Conservation (phyloP, 495 filamentous ascomycete genomes). For the Xylaria telfairii region DNA sequence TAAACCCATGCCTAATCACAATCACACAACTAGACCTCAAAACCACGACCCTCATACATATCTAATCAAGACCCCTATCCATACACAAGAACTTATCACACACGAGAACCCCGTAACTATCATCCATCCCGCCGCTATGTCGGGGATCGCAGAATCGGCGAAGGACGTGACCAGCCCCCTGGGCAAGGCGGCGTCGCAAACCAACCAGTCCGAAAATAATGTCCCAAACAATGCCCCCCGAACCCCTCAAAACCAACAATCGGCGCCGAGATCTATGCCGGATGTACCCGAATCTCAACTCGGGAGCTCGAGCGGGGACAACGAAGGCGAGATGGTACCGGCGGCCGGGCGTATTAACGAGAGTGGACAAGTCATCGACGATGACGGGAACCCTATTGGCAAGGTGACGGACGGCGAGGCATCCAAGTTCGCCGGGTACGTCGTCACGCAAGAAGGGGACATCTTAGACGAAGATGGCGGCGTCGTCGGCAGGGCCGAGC, state of each 20-base stretch:
- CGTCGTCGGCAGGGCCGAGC: constrained; percentile 63
- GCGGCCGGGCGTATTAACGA: constrained; percentile 43
- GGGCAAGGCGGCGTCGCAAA: constrained; percentile 27
- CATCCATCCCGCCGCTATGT: constrained; percentile 40
- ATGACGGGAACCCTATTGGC: constrained; percentile 61
- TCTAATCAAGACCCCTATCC: constrained; percentile 28
- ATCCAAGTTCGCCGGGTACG: constrained; percentile 60
- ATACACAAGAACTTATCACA: constrained; percentile 26
- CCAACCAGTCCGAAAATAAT: neutral
- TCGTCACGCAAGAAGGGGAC: constrained; percentile 66
- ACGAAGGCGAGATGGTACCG: constrained; percentile 40
- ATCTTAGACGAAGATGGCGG: constrained; percentile 68
- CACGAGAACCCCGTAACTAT: constrained; percentile 32
- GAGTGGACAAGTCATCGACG: constrained; percentile 51
- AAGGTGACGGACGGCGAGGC: constrained; percentile 66
- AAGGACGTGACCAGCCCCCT: constrained; percentile 28
- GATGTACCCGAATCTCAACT: constrained; percentile 29
- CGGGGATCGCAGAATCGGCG: constrained; percentile 32
- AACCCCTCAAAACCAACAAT: constrained; percentile 15
- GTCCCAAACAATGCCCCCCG: constrained; percentile 4
- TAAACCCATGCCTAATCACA: constrained; percentile 3
- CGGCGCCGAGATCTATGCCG: constrained; percentile 36
- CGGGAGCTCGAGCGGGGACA: constrained; percentile 32
- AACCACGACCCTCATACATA: constrained; percentile 13
- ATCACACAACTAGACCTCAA: constrained; percentile 22